Conservation (phyloP, 2,329 filamentous ascomycete species). For the Canariomyces notabilis region DNA sequence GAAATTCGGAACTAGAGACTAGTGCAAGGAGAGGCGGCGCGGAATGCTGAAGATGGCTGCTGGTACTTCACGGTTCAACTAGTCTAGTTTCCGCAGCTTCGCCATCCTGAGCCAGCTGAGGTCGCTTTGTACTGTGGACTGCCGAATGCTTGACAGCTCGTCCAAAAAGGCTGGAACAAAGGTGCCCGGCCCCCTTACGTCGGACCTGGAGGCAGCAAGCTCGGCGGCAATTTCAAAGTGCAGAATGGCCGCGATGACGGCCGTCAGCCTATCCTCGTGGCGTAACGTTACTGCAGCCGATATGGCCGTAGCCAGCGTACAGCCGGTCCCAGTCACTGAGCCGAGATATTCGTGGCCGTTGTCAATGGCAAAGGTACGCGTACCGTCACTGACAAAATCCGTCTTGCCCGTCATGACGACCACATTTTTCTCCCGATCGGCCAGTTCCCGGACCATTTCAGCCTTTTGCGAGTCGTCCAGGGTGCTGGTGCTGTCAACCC, state of each 20-base stretch:
- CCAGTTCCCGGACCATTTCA: slow-evolving; percentile 59
- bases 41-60: not conserved
- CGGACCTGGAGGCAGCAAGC: slow-evolving; percentile 53
- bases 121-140: slow-evolving; percentile 44
- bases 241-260: slow-evolving; percentile 66
- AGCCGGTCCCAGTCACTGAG: slow-evolving; percentile 74
- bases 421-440: slow-evolving; percentile 62
- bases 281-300: slow-evolving; percentile 68
- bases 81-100: slow-evolving; percentile 13
- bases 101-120: slow-evolving; percentile 42
- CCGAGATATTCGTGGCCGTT: slow-evolving; percentile 74
- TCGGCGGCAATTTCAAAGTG: slow-evolving; percentile 75
- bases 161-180: slow-evolving; percentile 86
- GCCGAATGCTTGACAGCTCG: slow-evolving; percentile 49
- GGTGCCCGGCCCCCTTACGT: slow-evolving; percentile 72
- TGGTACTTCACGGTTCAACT: not conserved
- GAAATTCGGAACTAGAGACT: no score
- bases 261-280: slow-evolving; percentile 60
- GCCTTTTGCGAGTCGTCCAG: slow-evolving; percentile 46
- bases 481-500: slow-evolving; percentile 72
- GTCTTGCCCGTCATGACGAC: slow-evolving; percentile 76
- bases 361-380: slow-evolving; percentile 58
- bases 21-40: no score
- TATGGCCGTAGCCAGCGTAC: slow-evolving; percentile 76
- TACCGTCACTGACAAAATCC: slow-evolving; percentile 75